Conservation (phyloP, 2,329 filamentous ascomycete species). For the Sporothrix pseudoabietina region DNA sequence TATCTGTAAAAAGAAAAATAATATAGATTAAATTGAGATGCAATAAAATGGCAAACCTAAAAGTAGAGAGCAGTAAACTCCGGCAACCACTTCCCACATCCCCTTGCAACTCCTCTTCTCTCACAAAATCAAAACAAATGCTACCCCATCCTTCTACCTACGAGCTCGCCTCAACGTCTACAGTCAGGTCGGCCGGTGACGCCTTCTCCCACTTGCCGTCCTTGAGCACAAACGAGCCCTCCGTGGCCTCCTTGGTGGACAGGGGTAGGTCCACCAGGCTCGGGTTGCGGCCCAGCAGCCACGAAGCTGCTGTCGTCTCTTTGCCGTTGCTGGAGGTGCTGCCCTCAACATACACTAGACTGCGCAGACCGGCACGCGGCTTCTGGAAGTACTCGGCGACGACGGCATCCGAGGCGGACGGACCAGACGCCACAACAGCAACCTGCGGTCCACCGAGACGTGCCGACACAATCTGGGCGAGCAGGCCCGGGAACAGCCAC, state of each 20-base stretch:
- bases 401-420: slow-evolving; percentile 30
- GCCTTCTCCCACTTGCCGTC: slow-evolving; percentile 35
- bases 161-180: slow-evolving; percentile 23
- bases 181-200: slow-evolving; percentile 33
- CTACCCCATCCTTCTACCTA: not conserved
- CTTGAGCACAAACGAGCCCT: slow-evolving; percentile 35
- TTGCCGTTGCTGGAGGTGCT: not conserved
- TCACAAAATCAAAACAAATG: not conserved
- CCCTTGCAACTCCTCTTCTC: not conserved
- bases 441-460: slow-evolving; percentile 64
- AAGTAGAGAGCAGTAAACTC: not conserved
- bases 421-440: slow-evolving; percentile 30
- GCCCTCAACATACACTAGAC: slow-evolving; percentile 34
- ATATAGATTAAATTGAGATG: not conserved
- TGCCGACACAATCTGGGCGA: slow-evolving; percentile 73
- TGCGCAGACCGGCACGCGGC: slow-evolving; percentile 40
- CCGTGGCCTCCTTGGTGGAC: not conserved
- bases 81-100: not conserved
- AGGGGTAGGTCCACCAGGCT: slow-evolving; percentile 35
- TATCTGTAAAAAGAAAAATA: not conserved
- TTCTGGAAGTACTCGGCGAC: slow-evolving; percentile 35
- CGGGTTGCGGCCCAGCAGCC: slow-evolving; percentile 37
- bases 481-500: slow-evolving; percentile 82
- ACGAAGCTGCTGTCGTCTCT: slow-evolving; percentile 8
- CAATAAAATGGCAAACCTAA: not conserved